These are phyloP conservation scores for Camillea tinctor DNA, from an alignment of 2,329 filamentous ascomycete genomes.

Conservation along the genomic window DNA sequence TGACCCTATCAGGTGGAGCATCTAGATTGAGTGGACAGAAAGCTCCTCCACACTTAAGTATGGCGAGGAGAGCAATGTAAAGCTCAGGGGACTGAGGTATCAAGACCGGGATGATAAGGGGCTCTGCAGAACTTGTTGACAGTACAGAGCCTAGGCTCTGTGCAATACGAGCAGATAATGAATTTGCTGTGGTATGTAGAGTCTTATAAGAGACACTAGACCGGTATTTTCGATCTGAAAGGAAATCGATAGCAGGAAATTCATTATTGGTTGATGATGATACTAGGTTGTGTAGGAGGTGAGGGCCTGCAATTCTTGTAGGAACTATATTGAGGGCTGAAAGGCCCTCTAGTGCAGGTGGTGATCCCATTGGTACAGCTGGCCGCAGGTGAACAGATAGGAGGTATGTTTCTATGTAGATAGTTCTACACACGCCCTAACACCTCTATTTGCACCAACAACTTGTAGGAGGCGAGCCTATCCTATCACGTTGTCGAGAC, in stretches of 20 bases:
- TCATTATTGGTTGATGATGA: slow-evolving; percentile 34
- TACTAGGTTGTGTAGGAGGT: slow-evolving; percentile 55
- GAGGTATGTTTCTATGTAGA: neutral
- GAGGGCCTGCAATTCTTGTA: slow-evolving; percentile 45
- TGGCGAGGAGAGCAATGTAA: slow-evolving; percentile 74
- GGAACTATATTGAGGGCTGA: slow-evolving; percentile 61
- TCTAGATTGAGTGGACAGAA: slow-evolving; percentile 85
- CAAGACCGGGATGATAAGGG: slow-evolving; percentile 69
- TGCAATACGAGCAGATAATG: slow-evolving; percentile 53
- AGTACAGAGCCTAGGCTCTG: slow-evolving; percentile 27
- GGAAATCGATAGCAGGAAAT: slow-evolving; percentile 62
- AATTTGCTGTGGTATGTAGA: slow-evolving; percentile 58
- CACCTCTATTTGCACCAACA: neutral
- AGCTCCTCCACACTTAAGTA: slow-evolving; percentile 77
- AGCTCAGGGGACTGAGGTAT: slow-evolving; percentile 74
- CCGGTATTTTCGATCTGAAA: slow-evolving; percentile 45
- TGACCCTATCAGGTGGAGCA: slow-evolving; percentile 71
- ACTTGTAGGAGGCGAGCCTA: neutral
- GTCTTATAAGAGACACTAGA: slow-evolving; percentile 58
- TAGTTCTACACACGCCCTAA: neutral
- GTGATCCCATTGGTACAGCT: slow-evolving; percentile 8
- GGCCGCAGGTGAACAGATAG: neutral
- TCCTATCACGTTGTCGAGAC: neutral
- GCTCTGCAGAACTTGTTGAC: slow-evolving; percentile 14
- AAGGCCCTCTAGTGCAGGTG: slow-evolving; percentile 28